A percentile compares a stretch with the other conserved stretches of the same genome.
These are phyloP conservation scores for Camelina hispida DNA, from an alignment of 345 rosid species.

Conservation along the genomic window DNA sequence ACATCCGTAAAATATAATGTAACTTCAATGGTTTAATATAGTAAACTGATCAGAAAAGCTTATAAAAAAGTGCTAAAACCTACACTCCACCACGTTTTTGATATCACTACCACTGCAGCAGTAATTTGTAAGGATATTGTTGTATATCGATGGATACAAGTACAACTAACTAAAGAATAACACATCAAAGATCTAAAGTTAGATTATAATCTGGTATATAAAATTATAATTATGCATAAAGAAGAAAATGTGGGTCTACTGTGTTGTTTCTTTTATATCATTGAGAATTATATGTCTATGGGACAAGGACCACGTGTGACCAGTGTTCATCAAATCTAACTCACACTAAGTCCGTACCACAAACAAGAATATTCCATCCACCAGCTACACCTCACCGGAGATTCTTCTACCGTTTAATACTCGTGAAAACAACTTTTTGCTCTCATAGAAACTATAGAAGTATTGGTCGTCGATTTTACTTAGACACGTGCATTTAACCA, in stretches of 20 bases:
- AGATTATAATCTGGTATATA: neutral
- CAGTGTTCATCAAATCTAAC: constrained; percentile 26
- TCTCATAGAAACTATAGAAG: neutral
- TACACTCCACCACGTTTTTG: neutral
- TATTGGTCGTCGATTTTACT: neutral
- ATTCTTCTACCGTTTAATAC: constrained; percentile 3
- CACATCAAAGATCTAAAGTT: neutral
- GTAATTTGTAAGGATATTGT: neutral
- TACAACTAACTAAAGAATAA: neutral
- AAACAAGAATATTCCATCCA: constrained; percentile 30
- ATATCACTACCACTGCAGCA: neutral
- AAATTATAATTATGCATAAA: neutral
- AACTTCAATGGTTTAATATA: neutral
- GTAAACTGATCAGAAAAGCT: neutral
- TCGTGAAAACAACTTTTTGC: neutral
- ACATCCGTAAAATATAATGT: neutral
- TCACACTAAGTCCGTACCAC: neutral
- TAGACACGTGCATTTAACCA: neutral
- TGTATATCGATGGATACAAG: neutral
- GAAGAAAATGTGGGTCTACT: neutral
- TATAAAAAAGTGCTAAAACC: neutral
- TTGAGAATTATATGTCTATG: constrained; percentile 12
- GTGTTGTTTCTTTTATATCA: constrained; percentile 26
- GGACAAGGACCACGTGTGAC: constrained; percentile 17
- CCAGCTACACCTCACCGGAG: constrained; percentile 18